A percentile compares a stretch with the other conserved stretches of the same genome.
Conservation (phyloP, 306 rosid species). For the Dalbergia cultrata region DNA sequence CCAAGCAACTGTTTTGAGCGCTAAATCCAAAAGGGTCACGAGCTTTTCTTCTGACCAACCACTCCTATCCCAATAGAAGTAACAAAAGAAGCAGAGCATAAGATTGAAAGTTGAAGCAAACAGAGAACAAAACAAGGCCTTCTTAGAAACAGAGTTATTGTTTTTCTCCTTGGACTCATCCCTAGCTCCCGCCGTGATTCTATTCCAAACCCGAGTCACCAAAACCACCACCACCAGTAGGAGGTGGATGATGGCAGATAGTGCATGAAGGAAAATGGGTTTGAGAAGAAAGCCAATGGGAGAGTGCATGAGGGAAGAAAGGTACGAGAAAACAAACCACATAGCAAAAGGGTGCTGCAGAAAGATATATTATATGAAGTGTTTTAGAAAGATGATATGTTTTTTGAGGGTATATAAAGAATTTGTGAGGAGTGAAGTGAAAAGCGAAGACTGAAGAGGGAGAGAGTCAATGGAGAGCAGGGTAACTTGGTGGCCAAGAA, state of each 20-base stretch:
- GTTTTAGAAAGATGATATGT: background rate
- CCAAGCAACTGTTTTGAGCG: conserved; percentile 54
- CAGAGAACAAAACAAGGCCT: conserved; percentile 47
- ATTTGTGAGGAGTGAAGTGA: background rate
- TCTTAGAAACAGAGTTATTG: background rate
- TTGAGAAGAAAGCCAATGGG: conserved; percentile 36
- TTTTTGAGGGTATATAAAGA: background rate
- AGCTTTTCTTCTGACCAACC: conserved; percentile 53
- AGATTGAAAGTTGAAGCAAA: conserved; percentile 48
- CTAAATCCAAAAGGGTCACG: conserved; percentile 54
- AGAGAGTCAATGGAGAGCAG: no score
- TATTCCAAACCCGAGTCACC: conserved; percentile 43
- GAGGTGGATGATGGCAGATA: conserved; percentile 45
- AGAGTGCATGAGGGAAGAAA: conserved; percentile 23
- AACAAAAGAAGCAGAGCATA: conserved; percentile 35
- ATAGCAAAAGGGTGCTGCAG: background rate
- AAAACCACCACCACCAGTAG: conserved; percentile 39
- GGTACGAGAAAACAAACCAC: conserved; percentile 12
- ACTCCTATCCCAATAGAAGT: conserved; percentile 47
- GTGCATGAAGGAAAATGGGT: conserved; percentile 54
- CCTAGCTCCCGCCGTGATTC: background rate
- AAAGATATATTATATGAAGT: no score
- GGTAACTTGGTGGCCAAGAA: no score
- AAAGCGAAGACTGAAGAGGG: no score
- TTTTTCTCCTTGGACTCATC: conserved; percentile 42